Evolutionary conservation across 1,139 yeast species (phyloP), one percentile per base, ranked within the genome.

Genomic region (Pichia sp.): DNA sequence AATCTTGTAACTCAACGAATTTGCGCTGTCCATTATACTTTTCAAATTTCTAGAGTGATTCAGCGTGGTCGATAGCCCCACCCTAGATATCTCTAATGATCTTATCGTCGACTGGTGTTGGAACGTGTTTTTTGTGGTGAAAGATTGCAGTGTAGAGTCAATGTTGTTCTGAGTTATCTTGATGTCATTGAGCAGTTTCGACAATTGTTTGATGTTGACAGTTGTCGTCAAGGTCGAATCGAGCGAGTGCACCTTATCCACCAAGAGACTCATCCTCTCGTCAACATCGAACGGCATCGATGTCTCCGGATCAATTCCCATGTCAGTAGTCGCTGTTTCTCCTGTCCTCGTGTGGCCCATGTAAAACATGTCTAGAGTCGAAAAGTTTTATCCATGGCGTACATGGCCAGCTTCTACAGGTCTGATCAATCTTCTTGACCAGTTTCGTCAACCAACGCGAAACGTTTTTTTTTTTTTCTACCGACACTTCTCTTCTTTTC

Each of bases 1-100:
- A 53, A 90, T 79, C 20, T 80, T 73, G 46, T 78, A 75, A 3
- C 96, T 93, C 58, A 85, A 75, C 54, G 78, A 79, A 56, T 86
- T 83, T 0, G 96, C 87, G 38, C 77, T 73, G 7, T 82, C 72
- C 58, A 86, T 76, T 36, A 83, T 73, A 38, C 72, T 70, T 16
- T 77, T 75, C 58, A 87, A 71, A 14, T 79, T 76, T 29, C 72
- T 64, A 3, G 72, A 67, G 52, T 73, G 72, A 31, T 68, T 67
- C 52, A 78, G 62, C 0, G 78, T 70, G 0, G 78, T 69, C 0
- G 81, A 73, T 6, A 79, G 64, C 56, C 76, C 79, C 4, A 80
- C 74, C 58, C 80, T 66, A 6, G 73, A 58, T 45, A 67, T 56
- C 49, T 70, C 73, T 33, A 67, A 50, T 2, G 64, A 51, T 51